Base-by-base conservation (phyloP, 768 basidiomycete species). In the Tricholoma matsutake region DNA sequence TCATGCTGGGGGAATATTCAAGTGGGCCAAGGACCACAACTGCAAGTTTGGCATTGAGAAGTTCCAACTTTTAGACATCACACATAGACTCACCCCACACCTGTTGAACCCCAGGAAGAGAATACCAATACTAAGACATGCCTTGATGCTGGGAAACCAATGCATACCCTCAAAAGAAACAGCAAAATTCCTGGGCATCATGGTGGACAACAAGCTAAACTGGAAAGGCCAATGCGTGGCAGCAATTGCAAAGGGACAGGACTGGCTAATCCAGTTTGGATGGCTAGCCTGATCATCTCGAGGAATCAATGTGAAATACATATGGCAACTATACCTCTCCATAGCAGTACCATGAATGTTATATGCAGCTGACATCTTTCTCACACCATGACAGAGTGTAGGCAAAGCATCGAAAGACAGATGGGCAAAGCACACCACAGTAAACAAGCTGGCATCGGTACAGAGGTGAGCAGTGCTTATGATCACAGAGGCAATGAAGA, bases 261-360 rank as follows among this genome's bases (percentile, higher is more conserved):
- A 59, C 7, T 67, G 68, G 63, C 18, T 67, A 0, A 35, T 41
- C 0, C 64, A 66, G 18, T 29, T 58, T 71, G 13, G 39, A 69
- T 9, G 52, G 61, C 14, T n/a, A 77, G 74, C 57, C 49, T 68
- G 0, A 37, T 67, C 1, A 64, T 71, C 0, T 66, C 66, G 0
- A 35, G 34, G 34, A 35, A 35, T 35, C 2, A 35, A 35, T 35
- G 34, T 5, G 3, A 25, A 3, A 25, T 3, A 25, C 22, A 25
- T 25, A 25, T 3, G 22, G 22, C 22, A 25, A 25, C 22, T 25
- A 25, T 25, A 25, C 22, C 22, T 25, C 22, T 25, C 22, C 22
- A 25, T 25, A 1, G 22, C 22, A 25, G 22, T 25, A 3, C 22
- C 22, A 1, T 3, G 3, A 25, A 25, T 25, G 22, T 25, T 25